Conservation (phyloP, 2,329 filamentous ascomycete genomes). For the Botrytis aclada region DNA sequence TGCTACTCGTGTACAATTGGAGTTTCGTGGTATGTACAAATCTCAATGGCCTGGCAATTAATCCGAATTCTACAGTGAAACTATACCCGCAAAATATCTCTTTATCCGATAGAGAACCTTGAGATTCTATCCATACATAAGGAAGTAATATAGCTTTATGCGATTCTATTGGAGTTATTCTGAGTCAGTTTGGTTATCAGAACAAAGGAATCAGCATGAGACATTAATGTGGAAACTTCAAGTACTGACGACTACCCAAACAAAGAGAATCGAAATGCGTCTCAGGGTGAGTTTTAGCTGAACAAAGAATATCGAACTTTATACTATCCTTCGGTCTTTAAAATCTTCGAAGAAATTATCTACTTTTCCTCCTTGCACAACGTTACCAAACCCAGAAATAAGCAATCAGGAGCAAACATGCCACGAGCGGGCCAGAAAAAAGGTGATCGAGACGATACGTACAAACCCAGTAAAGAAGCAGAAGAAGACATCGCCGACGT, state of each 20-base stretch:
- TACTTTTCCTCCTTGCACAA: neutral
- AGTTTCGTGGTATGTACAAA: neutral
- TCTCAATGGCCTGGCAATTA: neutral
- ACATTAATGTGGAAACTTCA: neutral
- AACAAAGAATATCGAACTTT: neutral
- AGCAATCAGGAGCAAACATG: neutral
- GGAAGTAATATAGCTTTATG: neutral
- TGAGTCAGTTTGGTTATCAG: neutral
- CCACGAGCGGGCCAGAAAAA: slow-evolving; percentile 9
- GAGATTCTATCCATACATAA: neutral
- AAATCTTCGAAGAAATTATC: neutral
- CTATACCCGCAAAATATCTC: neutral
- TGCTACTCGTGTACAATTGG: neutral
- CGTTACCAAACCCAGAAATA: neutral
- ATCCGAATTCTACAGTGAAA: neutral
- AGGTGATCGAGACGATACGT: neutral
- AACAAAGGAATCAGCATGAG: neutral
- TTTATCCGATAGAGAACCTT: neutral
- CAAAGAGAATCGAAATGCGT: slow-evolving; percentile 14
- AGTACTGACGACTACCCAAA: neutral
- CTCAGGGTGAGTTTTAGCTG: neutral
- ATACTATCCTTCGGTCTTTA: neutral
- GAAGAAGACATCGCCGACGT: neutral
- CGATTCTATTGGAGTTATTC: neutral
- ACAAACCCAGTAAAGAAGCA: neutral